Conservation (phyloP, 169 alveolate genomes). For the Hepatocystis sp. region DNA sequence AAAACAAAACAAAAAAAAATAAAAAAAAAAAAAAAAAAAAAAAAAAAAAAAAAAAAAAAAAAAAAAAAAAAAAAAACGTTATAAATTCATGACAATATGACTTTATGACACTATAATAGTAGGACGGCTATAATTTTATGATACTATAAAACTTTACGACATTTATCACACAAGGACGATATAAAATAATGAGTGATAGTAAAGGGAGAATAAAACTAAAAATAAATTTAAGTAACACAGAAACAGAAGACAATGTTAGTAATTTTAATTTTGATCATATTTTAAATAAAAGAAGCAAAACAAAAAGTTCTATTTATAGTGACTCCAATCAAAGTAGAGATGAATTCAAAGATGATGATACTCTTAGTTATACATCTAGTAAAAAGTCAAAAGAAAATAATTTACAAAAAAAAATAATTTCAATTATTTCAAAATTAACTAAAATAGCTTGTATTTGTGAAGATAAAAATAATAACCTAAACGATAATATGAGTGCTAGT, state of each 20-base stretch:
- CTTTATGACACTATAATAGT: too few species aligned
- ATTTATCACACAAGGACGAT: too few species aligned
- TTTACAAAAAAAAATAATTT: constrained; percentile 50
- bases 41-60: too few species aligned
- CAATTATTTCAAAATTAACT: constrained; percentile 61
- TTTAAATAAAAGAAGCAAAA: background rate
- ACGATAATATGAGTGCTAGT: background rate
- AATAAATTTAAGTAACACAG: constrained; percentile 17
- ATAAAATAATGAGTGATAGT: constrained; percentile 18
- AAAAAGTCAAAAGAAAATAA: constrained; percentile 32
- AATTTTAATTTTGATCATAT: background rate
- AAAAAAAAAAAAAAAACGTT: too few species aligned
- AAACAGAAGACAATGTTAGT: constrained; percentile 21
- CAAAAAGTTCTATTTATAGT: constrained; percentile 13
- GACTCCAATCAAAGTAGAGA: constrained; percentile 40
- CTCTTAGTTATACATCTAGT: constrained; percentile 9
- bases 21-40: too few species aligned
- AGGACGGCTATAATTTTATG: too few species aligned
- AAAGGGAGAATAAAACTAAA: constrained; percentile 68
- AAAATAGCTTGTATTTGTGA: constrained; percentile 72
- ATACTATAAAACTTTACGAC: too few species aligned
- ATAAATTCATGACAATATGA: too few species aligned
- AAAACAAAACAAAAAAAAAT: too few species aligned
- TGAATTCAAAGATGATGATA: constrained; percentile 16
- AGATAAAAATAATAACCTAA: constrained; percentile 32